These are phyloP conservation scores for Trifolium fragiferum DNA, from an alignment of 306 rosid genomes.

Conservation along the genomic window DNA sequence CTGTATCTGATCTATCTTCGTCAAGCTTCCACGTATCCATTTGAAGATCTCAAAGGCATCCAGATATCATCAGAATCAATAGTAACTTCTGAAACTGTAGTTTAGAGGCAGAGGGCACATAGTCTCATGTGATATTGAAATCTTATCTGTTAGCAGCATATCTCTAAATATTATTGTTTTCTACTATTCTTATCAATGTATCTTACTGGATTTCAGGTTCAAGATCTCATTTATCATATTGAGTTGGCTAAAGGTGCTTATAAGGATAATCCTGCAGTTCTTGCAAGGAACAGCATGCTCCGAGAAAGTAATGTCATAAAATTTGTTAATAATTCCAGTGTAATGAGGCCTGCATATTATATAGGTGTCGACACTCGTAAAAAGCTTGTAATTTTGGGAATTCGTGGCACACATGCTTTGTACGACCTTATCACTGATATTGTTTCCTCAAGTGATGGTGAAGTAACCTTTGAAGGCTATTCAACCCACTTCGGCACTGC, in stretches of 20 bases:
- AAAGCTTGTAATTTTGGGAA: constrained; percentile 82
- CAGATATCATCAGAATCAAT: constrained; percentile 72
- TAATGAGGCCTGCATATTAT: constrained; percentile 95
- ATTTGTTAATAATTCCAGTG: constrained; percentile 73
- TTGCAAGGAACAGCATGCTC: constrained; percentile 88
- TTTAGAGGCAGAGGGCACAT: constrained; percentile 34
- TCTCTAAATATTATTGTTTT: constrained; percentile 6
- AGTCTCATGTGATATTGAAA: constrained; percentile 33
- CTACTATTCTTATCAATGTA: constrained; percentile 39
- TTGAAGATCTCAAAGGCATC: constrained; percentile 71
- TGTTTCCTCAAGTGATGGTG: constrained; percentile 69
- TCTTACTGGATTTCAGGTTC: constrained; percentile 67
- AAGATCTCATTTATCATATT: constrained; percentile 81
- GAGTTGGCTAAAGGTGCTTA: constrained; percentile 89
- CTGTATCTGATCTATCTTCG: constrained; percentile 88
- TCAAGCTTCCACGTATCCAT: constrained; percentile 73
- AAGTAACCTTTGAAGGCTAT: constrained; percentile 86
- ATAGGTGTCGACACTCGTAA: constrained; percentile 77
- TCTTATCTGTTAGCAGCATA: constrained; percentile 32
- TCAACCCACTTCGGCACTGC: constrained; percentile 91
- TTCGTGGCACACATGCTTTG: constrained; percentile 91
- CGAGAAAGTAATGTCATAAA: constrained; percentile 83
- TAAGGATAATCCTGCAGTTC: constrained; percentile 61
- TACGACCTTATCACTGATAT: constrained; percentile 92
- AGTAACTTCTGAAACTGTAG: constrained; percentile 56